Base-by-base conservation (phyloP, 257 asterid species). In the Solanum etuberosum region DNA sequence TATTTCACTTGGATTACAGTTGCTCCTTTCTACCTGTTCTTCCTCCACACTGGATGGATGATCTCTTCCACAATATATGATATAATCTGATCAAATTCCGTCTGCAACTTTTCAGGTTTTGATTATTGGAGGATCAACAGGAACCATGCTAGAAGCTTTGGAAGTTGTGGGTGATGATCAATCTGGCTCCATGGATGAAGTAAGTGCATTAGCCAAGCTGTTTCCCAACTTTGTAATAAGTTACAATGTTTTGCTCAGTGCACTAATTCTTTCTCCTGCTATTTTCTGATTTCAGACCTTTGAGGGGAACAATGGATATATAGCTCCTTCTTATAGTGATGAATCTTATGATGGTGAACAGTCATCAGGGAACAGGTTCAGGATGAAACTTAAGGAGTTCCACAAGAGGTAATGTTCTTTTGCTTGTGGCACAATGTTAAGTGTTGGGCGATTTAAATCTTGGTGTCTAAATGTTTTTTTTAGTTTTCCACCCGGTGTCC, bases 111-210 rank as follows among this genome's bases (percentile, higher is more conserved):
- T 91, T 42, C 91, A 97, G 99, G 99, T 97, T 84, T 92, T 97
- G 94, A 91, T 96, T 91, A 97, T 97, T 83, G 99, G 99, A 87
- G 99, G 99, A 88, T 96, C 99, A 87, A 97, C 99, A 71, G 99
- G 99, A 86, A 97, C 99, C 90, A 97, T 97, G 99, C 93, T 97
- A 90, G 99, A 95, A 93, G 93, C 96, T 85, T 92, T 97, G 88
- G 88, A 97, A 89, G 99, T 97, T 88, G 97, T 96, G 32, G 99
- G 99, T 78, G 99, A 95, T 84, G 93, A 90, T 82, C 93, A 91
- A 88, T 96, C 94, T 51, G 87, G 86, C 86, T 89, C 98, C 27
- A 87, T 96, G 90, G 94, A 92, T 51, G 98, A 97, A 89, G 98
- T 97, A 93, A 92, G 96, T 85, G 92, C 38, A 29, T 88, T 65